Conservation (phyloP, 352 stramenopile genomes). For the Globisporangium paddicum region DNA sequence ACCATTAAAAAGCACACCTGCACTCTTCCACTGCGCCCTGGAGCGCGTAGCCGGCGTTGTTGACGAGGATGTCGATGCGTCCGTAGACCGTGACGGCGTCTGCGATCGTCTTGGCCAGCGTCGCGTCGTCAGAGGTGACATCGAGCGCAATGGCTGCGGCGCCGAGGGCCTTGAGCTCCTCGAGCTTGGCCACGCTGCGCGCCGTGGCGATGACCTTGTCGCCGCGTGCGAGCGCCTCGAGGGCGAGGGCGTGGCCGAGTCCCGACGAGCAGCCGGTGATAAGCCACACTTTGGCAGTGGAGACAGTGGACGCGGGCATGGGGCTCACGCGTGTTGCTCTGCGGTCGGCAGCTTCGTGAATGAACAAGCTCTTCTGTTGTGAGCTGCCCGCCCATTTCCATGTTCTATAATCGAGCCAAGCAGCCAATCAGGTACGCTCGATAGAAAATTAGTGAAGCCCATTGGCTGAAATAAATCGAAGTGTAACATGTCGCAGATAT, state of each 20-base stretch:
- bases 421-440: neutral
- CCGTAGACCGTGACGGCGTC: conserved; percentile 32
- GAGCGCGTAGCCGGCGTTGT: conserved; percentile 42
- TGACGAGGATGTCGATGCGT: conserved; percentile 47
- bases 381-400: neutral
- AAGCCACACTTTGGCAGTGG: conserved; percentile 37
- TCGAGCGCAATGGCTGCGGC: conserved; percentile 28
- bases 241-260: conserved; percentile 39
- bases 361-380: neutral
- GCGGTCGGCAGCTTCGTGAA: neutral
- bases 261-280: conserved; percentile 49
- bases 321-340: neutral
- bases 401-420: neutral
- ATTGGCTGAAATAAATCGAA: neutral
- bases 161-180: conserved; percentile 27
- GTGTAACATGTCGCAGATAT: neutral
- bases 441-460: neutral
- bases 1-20: neutral
- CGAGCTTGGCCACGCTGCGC: conserved; percentile 27
- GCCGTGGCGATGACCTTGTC: conserved; percentile 48
- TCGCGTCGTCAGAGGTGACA: conserved; percentile 33
- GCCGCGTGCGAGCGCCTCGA: conserved; percentile 34
- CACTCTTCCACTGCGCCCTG: conserved; percentile 44
- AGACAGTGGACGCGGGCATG: neutral
- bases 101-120: conserved; percentile 22